These are phyloP conservation scores for Mytilinidion resinicola DNA, from an alignment of 495 filamentous ascomycete species.

Conservation along the genomic window DNA sequence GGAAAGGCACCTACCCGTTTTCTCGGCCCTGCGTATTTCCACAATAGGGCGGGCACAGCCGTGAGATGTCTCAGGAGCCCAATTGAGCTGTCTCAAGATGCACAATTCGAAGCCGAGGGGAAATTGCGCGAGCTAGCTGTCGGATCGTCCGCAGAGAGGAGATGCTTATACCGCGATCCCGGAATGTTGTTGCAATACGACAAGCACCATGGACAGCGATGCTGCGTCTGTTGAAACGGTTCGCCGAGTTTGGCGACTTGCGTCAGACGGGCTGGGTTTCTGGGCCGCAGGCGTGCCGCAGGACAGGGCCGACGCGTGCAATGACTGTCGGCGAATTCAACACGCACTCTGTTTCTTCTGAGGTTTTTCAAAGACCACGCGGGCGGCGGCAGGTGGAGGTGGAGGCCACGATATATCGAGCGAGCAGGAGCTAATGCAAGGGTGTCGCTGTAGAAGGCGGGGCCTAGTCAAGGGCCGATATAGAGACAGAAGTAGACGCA, in stretches of 20 bases:
- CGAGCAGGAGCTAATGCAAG: constrained; percentile 1
- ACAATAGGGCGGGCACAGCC: constrained; percentile 6
- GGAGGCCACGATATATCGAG: background rate
- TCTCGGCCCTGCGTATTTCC: constrained; percentile 1
- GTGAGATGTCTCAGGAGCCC: constrained; percentile 12
- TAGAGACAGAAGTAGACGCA: background rate
- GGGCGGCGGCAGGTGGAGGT: background rate
- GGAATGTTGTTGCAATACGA: constrained; percentile 16
- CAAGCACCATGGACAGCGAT: constrained; percentile 18
- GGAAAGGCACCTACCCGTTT: constrained; percentile 18
- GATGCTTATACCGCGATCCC: constrained; percentile 6
- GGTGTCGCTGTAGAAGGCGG: background rate
- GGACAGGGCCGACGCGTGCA: background rate
- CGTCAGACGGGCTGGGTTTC: constrained; percentile 21
- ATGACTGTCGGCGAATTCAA: background rate
- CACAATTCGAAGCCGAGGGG: no score
- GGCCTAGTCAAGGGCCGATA: background rate
- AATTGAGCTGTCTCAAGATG: constrained; percentile 1
- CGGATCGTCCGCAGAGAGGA: background rate
- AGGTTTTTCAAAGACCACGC: no score
- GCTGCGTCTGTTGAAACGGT: constrained; percentile 22
- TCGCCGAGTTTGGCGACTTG: constrained; percentile 8
- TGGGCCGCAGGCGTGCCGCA: constrained; percentile 11
- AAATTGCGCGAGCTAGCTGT: background rate
- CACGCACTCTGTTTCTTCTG: background rate